These are phyloP conservation scores for Adansonia rubrostipa DNA, from an alignment of 441 rosid genomes.

Conservation along the genomic window DNA sequence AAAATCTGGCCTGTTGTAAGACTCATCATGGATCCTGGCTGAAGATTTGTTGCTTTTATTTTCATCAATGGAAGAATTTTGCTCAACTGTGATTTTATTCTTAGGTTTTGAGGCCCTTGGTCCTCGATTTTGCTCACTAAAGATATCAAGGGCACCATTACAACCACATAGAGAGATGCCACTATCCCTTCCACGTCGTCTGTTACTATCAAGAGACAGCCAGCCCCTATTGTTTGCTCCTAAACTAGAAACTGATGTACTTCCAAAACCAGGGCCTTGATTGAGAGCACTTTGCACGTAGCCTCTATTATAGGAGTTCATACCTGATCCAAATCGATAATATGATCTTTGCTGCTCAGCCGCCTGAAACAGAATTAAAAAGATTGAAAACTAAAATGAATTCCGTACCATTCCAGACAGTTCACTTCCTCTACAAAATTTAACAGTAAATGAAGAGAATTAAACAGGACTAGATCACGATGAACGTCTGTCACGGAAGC, in stretches of 20 bases:
- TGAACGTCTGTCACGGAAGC: neutral
- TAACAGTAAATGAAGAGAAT: neutral
- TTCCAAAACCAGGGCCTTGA: constrained; percentile 51
- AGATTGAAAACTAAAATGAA: constrained; percentile 14
- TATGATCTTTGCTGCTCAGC: constrained; percentile 70
- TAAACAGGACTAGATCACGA: neutral
- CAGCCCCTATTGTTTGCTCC: constrained; percentile 53
- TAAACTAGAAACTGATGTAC: constrained; percentile 45
- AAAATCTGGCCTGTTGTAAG: constrained; percentile 52
- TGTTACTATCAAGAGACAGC: constrained; percentile 50
- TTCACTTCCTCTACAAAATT: neutral
- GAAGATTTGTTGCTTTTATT: constrained; percentile 40
- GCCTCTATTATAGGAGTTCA: constrained; percentile 56
- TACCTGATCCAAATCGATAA: constrained; percentile 58
- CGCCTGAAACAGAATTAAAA: constrained; percentile 41
- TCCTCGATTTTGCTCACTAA: constrained; percentile 70
- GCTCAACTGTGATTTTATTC: constrained; percentile 48
- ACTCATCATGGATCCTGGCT: constrained; percentile 42
- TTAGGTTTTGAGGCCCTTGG: constrained; percentile 66
- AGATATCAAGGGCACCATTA: constrained; percentile 55
- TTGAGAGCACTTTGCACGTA: constrained; percentile 48
- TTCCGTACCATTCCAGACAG: neutral
- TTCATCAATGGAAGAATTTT: constrained; percentile 44
- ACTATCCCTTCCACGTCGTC: constrained; percentile 52
- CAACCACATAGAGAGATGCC: constrained; percentile 49